These are phyloP conservation scores for Leishmania tropica DNA, from an alignment of 208 protist species.

Conservation along the genomic window DNA sequence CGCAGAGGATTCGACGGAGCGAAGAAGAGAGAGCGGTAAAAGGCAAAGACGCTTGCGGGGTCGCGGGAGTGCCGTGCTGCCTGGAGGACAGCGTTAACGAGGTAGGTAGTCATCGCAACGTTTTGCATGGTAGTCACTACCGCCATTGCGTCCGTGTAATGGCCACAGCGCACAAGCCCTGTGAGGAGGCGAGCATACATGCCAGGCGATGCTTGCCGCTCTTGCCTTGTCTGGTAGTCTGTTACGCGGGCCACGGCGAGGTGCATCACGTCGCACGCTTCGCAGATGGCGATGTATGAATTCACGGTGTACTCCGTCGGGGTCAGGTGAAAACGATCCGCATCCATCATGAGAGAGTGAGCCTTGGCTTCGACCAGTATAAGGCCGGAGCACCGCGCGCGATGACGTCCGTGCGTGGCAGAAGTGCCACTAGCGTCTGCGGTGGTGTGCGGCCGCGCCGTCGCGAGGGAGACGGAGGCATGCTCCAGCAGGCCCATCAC, in stretches of 20 bases:
- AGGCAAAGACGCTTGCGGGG: conserved; percentile 62
- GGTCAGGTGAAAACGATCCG: conserved; percentile 69
- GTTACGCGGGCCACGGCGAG: conserved; percentile 73
- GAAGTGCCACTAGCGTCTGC: not conserved
- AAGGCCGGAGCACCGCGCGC: conserved; percentile 18
- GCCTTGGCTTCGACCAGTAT: conserved; percentile 67
- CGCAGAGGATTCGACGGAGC: conserved; percentile 14
- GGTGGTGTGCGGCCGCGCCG: conserved; percentile 3
- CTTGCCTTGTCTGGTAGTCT: conserved; percentile 73
- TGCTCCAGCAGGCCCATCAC: conserved; percentile 79
- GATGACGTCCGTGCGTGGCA: not conserved
- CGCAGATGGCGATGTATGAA: conserved; percentile 77
- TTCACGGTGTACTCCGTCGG: conserved; percentile 78
- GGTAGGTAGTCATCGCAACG: conserved; percentile 48
- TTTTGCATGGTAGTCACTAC: conserved; percentile 67
- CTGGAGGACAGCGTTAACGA: conserved; percentile 78
- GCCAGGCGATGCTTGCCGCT: conserved; percentile 56
- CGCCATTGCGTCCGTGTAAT: conserved; percentile 62
- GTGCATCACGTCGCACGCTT: conserved; percentile 66
- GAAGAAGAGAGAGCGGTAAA: conserved; percentile 64
- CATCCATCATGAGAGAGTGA: conserved; percentile 81
- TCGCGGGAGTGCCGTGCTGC: conserved; percentile 58
- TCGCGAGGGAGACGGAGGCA: conserved; percentile 24
- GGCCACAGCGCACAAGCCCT: conserved; percentile 64
- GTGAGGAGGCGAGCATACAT: conserved; percentile 67